phyloP scores from a whole-genome alignment of 495 filamentous ascomycete genomes.

The Massariosphaeria phaeospora region DNA sequence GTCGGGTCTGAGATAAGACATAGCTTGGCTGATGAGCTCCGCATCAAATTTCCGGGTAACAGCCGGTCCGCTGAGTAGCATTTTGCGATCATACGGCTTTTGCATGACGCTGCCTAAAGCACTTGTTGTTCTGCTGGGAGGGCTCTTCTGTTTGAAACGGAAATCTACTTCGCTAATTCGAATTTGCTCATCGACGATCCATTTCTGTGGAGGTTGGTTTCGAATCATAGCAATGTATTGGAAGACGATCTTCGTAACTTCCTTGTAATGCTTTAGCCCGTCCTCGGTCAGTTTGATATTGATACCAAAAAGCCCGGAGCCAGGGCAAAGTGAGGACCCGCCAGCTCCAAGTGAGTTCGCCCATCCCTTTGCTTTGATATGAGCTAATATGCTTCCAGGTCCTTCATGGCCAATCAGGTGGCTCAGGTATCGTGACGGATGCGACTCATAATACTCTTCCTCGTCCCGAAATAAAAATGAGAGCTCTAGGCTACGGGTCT shows the following conservation, averaged over 20 bases:
- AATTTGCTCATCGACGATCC: conserved; percentile 90
- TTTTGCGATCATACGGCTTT: conserved; percentile 75
- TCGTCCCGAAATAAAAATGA: conserved; percentile 88
- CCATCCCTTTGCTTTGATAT: conserved; percentile 95
- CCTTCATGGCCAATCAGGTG: conserved; percentile 97
- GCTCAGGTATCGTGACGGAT: conserved; percentile 84
- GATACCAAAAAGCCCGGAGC: conserved; percentile 76
- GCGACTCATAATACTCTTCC: conserved; percentile 72
- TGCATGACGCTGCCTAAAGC: conserved; percentile 81
- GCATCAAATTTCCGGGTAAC: conserved; percentile 75
- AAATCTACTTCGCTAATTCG: conserved; percentile 88
- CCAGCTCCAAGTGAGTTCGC: conserved; percentile 83
- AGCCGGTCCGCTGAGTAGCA: conserved; percentile 71
- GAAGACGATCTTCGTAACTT: conserved; percentile 83
- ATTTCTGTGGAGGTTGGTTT: conserved; percentile 75
- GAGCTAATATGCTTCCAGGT: conserved; percentile 90
- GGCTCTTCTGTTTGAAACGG: conserved; percentile 87
- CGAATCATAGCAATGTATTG: conserved; percentile 88
- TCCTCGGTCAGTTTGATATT: conserved; percentile 81
- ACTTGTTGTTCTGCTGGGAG: conserved; percentile 82
- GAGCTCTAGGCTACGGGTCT: conserved; percentile 76
- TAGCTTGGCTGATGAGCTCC: conserved; percentile 64
- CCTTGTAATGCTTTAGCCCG: conserved; percentile 75
- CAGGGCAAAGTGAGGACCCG: conserved; percentile 69
- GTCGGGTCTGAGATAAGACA: conserved; percentile 73